Base-by-base conservation (phyloP, 1,284 basidiomycete species). In the Leucoagaricus sp. region DNA sequence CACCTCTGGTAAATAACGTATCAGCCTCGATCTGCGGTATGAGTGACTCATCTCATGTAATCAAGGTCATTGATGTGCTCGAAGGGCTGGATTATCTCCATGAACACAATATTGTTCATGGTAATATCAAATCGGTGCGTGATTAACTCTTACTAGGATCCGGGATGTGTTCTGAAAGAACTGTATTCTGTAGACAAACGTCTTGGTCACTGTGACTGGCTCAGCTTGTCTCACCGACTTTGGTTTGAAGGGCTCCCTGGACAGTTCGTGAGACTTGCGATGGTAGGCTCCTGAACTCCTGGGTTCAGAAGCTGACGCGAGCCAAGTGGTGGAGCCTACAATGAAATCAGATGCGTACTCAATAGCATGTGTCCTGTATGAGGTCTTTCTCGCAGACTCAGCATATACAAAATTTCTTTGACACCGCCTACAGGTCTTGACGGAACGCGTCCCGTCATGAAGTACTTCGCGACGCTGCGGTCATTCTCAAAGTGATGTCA, bases 121-220 rank as follows among this genome's bases (percentile, higher is more conserved):
- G 65, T 0, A 65, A 68, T 55, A 58, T 68, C 4, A 65, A 66
- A 46, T 64, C 64, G n/a, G n/a, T n/a, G n/a, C 23, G 66, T 65
- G n/a, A 29, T n/a, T 28, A 26, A 10, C 29, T n/a, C 4, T 19
- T 15, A 34, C 33, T 8, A 19, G 10, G 6, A 12, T 33, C 12
- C 12, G 31, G 13, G 17, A 4, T 4, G 12, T 38, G 36, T 6
- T n/a, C 36, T 38, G 36, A 38, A 10, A n/a, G 15, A 4, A 13
- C 36, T 6, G n/a, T 13, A 8, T 38, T 13, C 4, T n/a, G n/a
- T 12, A 47, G 46, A 17, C 33, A 4, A 52, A 40, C 19, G 46
- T 48, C n/a, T 19, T 55, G 2, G 33, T 55, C 10, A 26, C 34
- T 21, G 13, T 36, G 4, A n/a, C 7, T 33, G 45, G 45, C 1